Evolutionary conservation across 2,329 filamentous ascomycete genomes (phyloP).

Genomic region (Aspergillus uvarum): DNA sequence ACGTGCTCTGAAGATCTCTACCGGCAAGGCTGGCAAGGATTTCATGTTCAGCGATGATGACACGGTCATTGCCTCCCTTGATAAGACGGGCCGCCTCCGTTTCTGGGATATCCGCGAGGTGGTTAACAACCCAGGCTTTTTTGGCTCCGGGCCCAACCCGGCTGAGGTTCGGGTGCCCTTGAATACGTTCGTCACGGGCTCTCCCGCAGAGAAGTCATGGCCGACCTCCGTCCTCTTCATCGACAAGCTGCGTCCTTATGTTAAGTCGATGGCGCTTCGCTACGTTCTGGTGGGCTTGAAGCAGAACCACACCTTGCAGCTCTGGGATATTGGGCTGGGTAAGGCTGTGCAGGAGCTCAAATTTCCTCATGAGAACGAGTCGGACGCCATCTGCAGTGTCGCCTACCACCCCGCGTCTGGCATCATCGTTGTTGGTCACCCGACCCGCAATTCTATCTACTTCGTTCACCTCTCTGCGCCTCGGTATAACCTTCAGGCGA

Average conservation of each 20-base stretch:
- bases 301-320: constrained; percentile 96
- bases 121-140: constrained; percentile 50
- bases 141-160: constrained; percentile 46
- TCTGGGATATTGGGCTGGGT: constrained; percentile 94
- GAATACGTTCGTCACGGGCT: constrained; percentile 81
- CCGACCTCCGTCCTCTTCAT: constrained; percentile 94
- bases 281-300: constrained; percentile 98
- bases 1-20: constrained; percentile 88
- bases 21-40: constrained; percentile 96
- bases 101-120: constrained; percentile 96
- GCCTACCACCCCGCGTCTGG: constrained; percentile 89
- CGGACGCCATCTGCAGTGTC: constrained; percentile 96
- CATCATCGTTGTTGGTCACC: constrained; percentile 92
- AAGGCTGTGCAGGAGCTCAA: constrained; percentile 98
- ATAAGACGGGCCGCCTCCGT: constrained; percentile 93
- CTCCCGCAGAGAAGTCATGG: constrained; percentile 89
- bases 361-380: constrained; percentile 92
- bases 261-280: constrained; percentile 82
- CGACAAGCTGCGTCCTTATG: constrained; percentile 91
- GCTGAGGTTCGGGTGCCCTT: constrained; percentile 83
- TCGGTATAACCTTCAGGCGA: constrained; percentile 75
- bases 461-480: constrained; percentile 94
- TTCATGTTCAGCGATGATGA: constrained; percentile 98
- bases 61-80: constrained; percentile 86
- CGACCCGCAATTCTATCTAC: constrained; percentile 95